phyloP scores from a whole-genome alignment of 192 early-diverging fungal species.

The Spinellus fusiger region DNA sequence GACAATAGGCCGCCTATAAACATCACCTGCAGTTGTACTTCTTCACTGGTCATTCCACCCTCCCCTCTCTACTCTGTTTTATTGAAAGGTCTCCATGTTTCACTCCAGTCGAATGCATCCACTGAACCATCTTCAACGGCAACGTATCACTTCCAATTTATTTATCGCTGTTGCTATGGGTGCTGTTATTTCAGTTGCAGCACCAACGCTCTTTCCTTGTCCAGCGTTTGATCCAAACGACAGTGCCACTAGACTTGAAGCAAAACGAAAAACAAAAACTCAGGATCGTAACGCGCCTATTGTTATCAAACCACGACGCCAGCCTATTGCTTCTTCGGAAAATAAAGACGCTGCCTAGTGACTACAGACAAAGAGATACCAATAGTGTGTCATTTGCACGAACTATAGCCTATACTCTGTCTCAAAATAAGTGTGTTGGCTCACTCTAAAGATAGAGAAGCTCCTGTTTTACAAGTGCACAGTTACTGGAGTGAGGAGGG shows the following conservation, averaged over 20 bases:
- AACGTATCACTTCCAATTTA: conserved; percentile 41
- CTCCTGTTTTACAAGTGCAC: too few relatives aligned
- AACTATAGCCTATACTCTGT: too few relatives aligned
- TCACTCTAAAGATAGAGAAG: too few relatives aligned
- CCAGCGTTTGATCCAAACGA: conserved; percentile 45
- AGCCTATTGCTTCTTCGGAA: background rate
- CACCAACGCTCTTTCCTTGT: conserved; percentile 47
- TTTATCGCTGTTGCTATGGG: conserved; percentile 47
- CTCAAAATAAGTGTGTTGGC: too few relatives aligned
- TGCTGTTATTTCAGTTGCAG: conserved; percentile 44
- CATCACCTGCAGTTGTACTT: too few relatives aligned
- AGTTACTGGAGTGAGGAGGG: too few relatives aligned
- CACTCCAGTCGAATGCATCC: conserved; percentile 22
- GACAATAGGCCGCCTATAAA: too few relatives aligned
- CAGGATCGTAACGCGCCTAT: background rate
- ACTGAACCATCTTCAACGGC: conserved; percentile 42
- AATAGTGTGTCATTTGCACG: too few relatives aligned
- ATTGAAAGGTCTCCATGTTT: background rate
- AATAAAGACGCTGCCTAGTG: too few relatives aligned
- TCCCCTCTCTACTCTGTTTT: background rate
- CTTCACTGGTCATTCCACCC: too few relatives aligned
- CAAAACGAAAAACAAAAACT: conserved; percentile 5
- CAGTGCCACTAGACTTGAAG: conserved; percentile 16
- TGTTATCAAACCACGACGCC: background rate
- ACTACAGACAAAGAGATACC: too few relatives aligned